These are phyloP conservation scores for Stenocarpella maydis DNA, from an alignment of 2,329 filamentous ascomycete genomes.

Conservation along the genomic window DNA sequence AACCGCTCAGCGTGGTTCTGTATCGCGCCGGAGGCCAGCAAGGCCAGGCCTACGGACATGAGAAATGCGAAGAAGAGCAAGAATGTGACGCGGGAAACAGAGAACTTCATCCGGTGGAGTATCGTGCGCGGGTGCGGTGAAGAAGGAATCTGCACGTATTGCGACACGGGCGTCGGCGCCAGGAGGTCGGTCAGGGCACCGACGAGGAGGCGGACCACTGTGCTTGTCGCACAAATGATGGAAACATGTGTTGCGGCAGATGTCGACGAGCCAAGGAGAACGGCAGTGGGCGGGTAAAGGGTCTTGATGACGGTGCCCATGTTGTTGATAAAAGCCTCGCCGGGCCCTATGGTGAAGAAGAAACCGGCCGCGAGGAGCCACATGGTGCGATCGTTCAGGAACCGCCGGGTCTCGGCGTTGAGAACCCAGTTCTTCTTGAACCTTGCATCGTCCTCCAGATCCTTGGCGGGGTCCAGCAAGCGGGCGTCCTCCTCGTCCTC, in stretches of 20 bases:
- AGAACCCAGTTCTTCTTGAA: slow-evolving; percentile 89
- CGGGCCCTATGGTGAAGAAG: slow-evolving; percentile 90
- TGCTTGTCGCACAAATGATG: slow-evolving; percentile 89
- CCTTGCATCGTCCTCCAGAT: slow-evolving; percentile 54
- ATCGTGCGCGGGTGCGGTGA: slow-evolving; percentile 44
- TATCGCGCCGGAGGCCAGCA: slow-evolving; percentile 78
- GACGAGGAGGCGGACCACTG: slow-evolving; percentile 86
- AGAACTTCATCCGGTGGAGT: slow-evolving; percentile 50
- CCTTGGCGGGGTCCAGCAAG: slow-evolving; percentile 48
- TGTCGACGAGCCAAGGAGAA: slow-evolving; percentile 54
- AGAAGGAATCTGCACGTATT: slow-evolving; percentile 59
- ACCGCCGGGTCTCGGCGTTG: slow-evolving; percentile 87
- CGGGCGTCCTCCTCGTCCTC: slow-evolving; percentile 54
- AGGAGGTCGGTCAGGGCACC: slow-evolving; percentile 89
- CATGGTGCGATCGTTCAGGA: slow-evolving; percentile 90
- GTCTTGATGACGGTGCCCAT: slow-evolving; percentile 93
- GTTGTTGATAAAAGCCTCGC: slow-evolving; percentile 99
- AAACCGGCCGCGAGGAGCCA: slow-evolving; percentile 93
- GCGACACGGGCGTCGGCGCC: slow-evolving; percentile 71
- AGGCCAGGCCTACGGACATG: slow-evolving; percentile 77
- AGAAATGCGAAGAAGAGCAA: slow-evolving; percentile 78
- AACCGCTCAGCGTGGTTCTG: slow-evolving; percentile 82
- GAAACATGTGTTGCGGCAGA: slow-evolving; percentile 89
- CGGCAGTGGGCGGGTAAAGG: slow-evolving; percentile 68
- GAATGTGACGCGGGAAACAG: slow-evolving; percentile 81